phyloP scores from a whole-genome alignment of 257 asterid species.

The Cordia subcordata region DNA sequence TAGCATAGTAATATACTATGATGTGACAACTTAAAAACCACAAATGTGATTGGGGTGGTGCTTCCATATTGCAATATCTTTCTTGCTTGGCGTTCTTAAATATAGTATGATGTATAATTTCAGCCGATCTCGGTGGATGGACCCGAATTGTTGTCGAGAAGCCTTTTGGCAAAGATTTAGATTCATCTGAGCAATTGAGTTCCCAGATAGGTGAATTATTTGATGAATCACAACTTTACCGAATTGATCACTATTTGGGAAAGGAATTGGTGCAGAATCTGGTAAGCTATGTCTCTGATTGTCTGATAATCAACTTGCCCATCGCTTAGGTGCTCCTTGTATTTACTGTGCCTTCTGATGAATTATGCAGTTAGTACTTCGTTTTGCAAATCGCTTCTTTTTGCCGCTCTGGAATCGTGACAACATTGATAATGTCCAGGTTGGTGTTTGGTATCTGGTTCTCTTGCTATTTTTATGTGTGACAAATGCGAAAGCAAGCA shows the following conservation, averaged over 20 bases:
- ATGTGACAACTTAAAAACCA: not conserved
- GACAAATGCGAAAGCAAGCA: not conserved
- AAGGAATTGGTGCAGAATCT: constrained; percentile 97
- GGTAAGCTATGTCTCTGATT: constrained; percentile 40
- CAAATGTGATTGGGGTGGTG: not conserved
- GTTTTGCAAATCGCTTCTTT: constrained; percentile 95
- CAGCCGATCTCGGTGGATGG: constrained; percentile 99
- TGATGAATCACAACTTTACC: constrained; percentile 88
- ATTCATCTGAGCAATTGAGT: constrained; percentile 89
- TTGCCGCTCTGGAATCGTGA: constrained; percentile 98
- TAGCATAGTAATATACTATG: not conserved
- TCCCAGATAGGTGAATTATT: constrained; percentile 89
- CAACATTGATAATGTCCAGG: constrained; percentile 93
- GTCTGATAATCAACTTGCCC: constrained; percentile 1
- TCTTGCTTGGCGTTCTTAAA: not conserved
- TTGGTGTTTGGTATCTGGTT: constrained; percentile 17
- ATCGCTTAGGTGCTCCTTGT: constrained; percentile 4
- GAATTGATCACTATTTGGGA: constrained; percentile 98
- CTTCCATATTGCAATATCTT: not conserved
- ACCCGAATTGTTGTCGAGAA: constrained; percentile 98
- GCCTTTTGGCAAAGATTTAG: constrained; percentile 98
- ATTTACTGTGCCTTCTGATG: constrained; percentile 15
- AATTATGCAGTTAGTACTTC: constrained; percentile 84
- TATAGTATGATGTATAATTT: constrained; percentile 16
- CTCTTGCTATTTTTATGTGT: not conserved